Percentiles rank a stretch among this genome's conserved stretches.
These are phyloP conservation scores for Teratosphaeria zuluensis DNA, from an alignment of 2,329 filamentous ascomycete genomes.

Conservation along the genomic window DNA sequence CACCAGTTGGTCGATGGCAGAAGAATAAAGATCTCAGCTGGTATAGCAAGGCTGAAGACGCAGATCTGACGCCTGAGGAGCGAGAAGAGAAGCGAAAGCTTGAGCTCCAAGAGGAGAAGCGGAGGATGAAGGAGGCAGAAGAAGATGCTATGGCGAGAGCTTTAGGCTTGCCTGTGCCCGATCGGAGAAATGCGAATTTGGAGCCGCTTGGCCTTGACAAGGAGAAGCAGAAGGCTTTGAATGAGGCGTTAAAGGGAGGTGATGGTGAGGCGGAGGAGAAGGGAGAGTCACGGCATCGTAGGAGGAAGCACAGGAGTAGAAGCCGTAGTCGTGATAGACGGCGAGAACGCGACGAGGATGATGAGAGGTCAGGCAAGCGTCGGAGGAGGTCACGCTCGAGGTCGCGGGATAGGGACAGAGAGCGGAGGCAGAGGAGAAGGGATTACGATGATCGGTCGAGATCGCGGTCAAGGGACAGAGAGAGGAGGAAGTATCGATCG, in stretches of 20 bases:
- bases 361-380: slow-evolving; percentile 12
- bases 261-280: slow-evolving; percentile 25
- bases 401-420: slow-evolving; percentile 13
- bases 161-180: slow-evolving; percentile 66
- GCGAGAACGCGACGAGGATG: slow-evolving; percentile 8
- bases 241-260: slow-evolving; percentile 34
- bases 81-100: slow-evolving; percentile 59
- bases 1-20: slow-evolving; percentile 83
- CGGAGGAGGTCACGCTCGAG: slow-evolving; percentile 20
- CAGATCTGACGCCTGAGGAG: slow-evolving; percentile 39
- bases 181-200: slow-evolving; percentile 54
- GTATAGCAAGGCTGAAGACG: slow-evolving; percentile 53
- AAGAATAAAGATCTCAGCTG: slow-evolving; percentile 60
- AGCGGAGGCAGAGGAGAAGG: slow-evolving; percentile 15
- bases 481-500: slow-evolving; percentile 10
- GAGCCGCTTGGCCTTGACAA: slow-evolving; percentile 47
- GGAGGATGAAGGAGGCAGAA: slow-evolving; percentile 78
- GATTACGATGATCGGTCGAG: slow-evolving; percentile 4
- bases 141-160: slow-evolving; percentile 81
- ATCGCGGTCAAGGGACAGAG: slow-evolving; percentile 12
- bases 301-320: slow-evolving; percentile 17
- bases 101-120: slow-evolving; percentile 59
- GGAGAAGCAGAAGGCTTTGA: slow-evolving; percentile 43
- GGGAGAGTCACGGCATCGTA: slow-evolving; percentile 20
- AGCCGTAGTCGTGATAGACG: slow-evolving; percentile 15